Percentiles rank a stretch among this genome's conserved stretches.
These are phyloP conservation scores for Astragalus membranaceus DNA, from an alignment of 306 rosid species.

Conservation along the genomic window DNA sequence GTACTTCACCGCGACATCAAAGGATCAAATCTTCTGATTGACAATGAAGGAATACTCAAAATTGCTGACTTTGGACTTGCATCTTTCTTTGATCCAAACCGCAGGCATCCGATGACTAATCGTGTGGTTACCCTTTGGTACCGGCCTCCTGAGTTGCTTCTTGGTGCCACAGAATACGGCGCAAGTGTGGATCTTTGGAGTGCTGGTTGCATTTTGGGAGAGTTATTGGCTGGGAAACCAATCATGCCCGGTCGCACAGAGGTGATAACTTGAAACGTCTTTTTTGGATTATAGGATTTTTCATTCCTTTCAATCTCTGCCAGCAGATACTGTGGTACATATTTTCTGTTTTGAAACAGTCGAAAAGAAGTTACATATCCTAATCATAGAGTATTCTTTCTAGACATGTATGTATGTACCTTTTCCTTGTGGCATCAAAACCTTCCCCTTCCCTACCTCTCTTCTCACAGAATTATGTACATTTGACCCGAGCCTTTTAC, in stretches of 20 bases:
- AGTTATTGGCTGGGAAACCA: slow-evolving; percentile 85
- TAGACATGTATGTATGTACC: not conserved
- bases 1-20: slow-evolving; percentile 94
- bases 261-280: slow-evolving; percentile 38
- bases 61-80: slow-evolving; percentile 95
- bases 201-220: slow-evolving; percentile 96
- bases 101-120: slow-evolving; percentile 79
- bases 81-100: slow-evolving; percentile 73
- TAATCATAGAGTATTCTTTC: not conserved
- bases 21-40: slow-evolving; percentile 90
- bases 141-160: slow-evolving; percentile 93
- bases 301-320: slow-evolving; percentile 11
- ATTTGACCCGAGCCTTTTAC: not conserved
- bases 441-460: not conserved
- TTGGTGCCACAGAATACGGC: slow-evolving; percentile 87
- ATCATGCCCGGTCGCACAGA: slow-evolving; percentile 98
- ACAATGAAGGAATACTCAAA: slow-evolving; percentile 67
- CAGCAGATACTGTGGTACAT: not conserved
- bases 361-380: not conserved
- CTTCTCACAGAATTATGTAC: not conserved
- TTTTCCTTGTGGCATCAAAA: not conserved
- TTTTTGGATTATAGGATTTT: slow-evolving; percentile 13
- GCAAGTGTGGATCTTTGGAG: slow-evolving; percentile 90
- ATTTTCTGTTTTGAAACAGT: not conserved
- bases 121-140: slow-evolving; percentile 97